Evolutionary conservation across 2,329 filamentous ascomycete species (phyloP).

Genomic region (Epichloe festucae): DNA sequence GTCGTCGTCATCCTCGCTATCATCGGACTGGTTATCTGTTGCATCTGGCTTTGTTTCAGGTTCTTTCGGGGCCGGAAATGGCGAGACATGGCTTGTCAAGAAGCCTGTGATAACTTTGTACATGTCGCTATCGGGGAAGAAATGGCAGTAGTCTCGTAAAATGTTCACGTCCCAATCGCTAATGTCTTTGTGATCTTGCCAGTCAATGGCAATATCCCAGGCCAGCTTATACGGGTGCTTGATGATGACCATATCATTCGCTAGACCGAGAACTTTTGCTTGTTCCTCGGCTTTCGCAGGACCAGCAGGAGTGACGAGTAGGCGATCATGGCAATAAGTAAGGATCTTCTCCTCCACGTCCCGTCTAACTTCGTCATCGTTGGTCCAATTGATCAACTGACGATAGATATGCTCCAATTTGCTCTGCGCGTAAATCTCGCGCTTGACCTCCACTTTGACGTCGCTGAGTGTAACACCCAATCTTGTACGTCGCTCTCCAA

Average conservation of each 20-base stretch:
- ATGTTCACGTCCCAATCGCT: conserved; percentile 65
- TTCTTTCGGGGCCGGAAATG: conserved; percentile 45
- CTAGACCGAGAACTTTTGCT: conserved; percentile 59
- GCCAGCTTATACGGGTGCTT: conserved; percentile 81
- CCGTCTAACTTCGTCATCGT: conserved; percentile 71
- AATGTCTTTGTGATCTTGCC: conserved; percentile 66
- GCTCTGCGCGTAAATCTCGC: conserved; percentile 67
- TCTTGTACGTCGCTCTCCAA: conserved; percentile 76
- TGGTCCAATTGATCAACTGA: conserved; percentile 79
- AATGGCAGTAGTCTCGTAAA: conserved; percentile 66
- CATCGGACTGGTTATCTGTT: conserved; percentile 29
- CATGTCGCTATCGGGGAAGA: conserved; percentile 77
- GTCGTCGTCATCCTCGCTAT: conserved; percentile 49
- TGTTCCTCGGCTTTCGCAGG: conserved; percentile 57
- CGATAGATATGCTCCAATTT: conserved; percentile 67
- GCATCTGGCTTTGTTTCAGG: conserved; percentile 10
- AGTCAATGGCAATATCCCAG: conserved; percentile 85
- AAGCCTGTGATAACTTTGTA: conserved; percentile 73
- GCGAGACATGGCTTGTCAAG: conserved; percentile 70
- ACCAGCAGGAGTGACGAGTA: conserved; percentile 54
- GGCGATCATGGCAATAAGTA: conserved; percentile 63
- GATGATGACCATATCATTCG: conserved; percentile 90
- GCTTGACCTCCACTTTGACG: conserved; percentile 76
- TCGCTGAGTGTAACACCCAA: conserved; percentile 73
- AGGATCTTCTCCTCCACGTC: conserved; percentile 85